These are phyloP conservation scores for Favolaschia claudopus DNA, from an alignment of 768 basidiomycete species.

Conservation along the genomic window DNA sequence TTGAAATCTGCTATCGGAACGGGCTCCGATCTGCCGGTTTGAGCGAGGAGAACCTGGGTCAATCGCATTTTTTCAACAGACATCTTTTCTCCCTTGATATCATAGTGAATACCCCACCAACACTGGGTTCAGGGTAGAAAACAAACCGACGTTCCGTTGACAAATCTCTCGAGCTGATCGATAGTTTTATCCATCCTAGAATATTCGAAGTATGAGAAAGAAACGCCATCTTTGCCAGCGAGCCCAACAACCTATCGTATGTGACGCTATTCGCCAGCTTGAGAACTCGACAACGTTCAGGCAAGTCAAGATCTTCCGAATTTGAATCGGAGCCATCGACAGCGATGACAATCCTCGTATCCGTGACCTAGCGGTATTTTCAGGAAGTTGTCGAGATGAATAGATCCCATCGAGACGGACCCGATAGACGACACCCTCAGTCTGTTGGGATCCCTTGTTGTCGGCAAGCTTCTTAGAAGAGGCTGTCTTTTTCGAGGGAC, in stretches of 20 bases:
- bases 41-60: slow-evolving; percentile 75
- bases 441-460: slow-evolving; percentile 46
- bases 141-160: slow-evolving; percentile 28
- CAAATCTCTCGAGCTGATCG: slow-evolving; percentile 63
- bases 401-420: slow-evolving; percentile 41
- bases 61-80: slow-evolving; percentile 57
- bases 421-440: slow-evolving; percentile 90
- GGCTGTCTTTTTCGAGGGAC: slow-evolving; percentile 50
- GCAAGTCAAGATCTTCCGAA: slow-evolving; percentile 76
- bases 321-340: slow-evolving; percentile 68
- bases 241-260: slow-evolving; percentile 72
- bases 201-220: not conserved
- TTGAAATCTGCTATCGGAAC: slow-evolving; percentile 48
- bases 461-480: slow-evolving; percentile 53
- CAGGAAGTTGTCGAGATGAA: not conserved
- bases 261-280: slow-evolving; percentile 95
- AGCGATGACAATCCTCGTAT: slow-evolving; percentile 83
- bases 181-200: slow-evolving; percentile 88
- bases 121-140: not conserved
- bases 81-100: slow-evolving; percentile 48
- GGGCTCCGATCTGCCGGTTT: slow-evolving; percentile 54
- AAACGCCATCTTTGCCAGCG: not conserved
- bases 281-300: slow-evolving; percentile 83
- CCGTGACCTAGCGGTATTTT: slow-evolving; percentile 66
- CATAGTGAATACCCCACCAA: slow-evolving; percentile 19